phyloP scores from a whole-genome alignment of 2,329 filamentous ascomycete species.

The Fusarium sp. region DNA sequence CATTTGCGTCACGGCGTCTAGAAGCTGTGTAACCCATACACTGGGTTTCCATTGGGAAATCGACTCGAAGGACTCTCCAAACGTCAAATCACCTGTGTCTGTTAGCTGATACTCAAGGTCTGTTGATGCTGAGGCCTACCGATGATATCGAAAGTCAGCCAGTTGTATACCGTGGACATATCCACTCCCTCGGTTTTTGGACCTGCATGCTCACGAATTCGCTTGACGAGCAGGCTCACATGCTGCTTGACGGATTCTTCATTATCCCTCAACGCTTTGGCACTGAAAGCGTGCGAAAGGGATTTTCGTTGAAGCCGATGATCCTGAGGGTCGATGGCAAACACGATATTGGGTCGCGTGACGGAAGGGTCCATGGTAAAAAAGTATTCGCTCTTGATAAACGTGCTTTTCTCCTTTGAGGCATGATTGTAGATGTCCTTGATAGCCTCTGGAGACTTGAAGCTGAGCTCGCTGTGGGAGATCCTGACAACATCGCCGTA shows the following conservation, averaged over 20 bases:
- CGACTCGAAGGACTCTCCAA: slow-evolving; percentile 28
- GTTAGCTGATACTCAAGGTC: fast-evolving
- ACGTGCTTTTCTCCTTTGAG: slow-evolving; percentile 8
- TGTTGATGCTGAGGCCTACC: background rate
- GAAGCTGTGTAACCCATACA: slow-evolving; percentile 13
- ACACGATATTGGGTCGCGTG: slow-evolving; percentile 4
- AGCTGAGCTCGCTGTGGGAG: slow-evolving; percentile 31
- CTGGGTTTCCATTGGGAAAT: slow-evolving; percentile 4
- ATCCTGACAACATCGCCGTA: slow-evolving; percentile 37
- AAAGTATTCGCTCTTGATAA: slow-evolving; percentile 19
- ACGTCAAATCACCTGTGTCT: slow-evolving; percentile 11
- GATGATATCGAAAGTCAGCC: slow-evolving; percentile 27
- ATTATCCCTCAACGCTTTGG: slow-evolving; percentile 9
- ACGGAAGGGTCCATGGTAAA: slow-evolving; percentile 8
- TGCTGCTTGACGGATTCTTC: slow-evolving; percentile 12
- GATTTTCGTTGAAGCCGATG: slow-evolving; percentile 15
- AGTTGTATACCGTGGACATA: slow-evolving; percentile 18
- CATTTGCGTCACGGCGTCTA: background rate
- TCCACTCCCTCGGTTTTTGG: background rate
- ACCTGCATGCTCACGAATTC: slow-evolving; percentile 1
- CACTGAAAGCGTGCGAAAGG: slow-evolving; percentile 26
- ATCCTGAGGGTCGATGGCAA: slow-evolving; percentile 10
- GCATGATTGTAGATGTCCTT: slow-evolving; percentile 34
- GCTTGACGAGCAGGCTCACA: slow-evolving; percentile 1
- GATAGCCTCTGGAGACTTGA: slow-evolving; percentile 14